Evolutionary conservation across 1,139 yeast species (phyloP).

Genomic region (Yamadazyma diddensiae): DNA sequence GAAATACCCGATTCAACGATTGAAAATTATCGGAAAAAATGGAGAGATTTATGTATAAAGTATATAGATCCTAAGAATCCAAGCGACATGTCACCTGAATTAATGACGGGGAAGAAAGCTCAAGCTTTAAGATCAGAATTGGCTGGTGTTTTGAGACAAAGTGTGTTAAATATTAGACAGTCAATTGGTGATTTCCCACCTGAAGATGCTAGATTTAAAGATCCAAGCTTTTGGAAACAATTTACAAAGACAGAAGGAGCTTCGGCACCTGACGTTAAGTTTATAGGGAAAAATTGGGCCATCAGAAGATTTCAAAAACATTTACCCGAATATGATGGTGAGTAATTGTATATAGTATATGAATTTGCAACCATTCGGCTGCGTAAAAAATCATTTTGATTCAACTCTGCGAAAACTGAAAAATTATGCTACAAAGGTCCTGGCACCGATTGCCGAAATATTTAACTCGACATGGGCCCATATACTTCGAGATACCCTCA

Average conservation of each 20-base stretch:
- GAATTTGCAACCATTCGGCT: background rate
- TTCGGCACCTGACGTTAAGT: constrained; percentile 63
- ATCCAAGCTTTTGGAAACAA: constrained; percentile 69
- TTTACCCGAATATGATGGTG: constrained; percentile 38
- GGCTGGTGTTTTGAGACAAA: constrained; percentile 64
- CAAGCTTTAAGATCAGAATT: constrained; percentile 61
- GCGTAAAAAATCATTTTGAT: background rate
- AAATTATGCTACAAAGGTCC: background rate
- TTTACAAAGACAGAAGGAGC: constrained; percentile 64
- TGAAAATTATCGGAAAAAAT: constrained; percentile 57
- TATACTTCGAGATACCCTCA: no score
- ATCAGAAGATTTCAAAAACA: constrained; percentile 62
- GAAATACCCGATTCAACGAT: constrained; percentile 64
- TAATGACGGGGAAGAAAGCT: constrained; percentile 64
- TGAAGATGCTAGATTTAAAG: constrained; percentile 61
- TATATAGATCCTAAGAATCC: constrained; percentile 50
- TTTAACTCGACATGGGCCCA: no score
- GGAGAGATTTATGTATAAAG: constrained; percentile 62
- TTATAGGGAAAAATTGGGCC: constrained; percentile 81
- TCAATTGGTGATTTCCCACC: constrained; percentile 47
- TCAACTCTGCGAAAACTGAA: no score
- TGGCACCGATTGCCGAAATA: no score
- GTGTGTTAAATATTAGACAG: constrained; percentile 59
- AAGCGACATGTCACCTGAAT: constrained; percentile 56
- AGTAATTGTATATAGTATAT: constrained; percentile 4